phyloP scores from a whole-genome alignment of 768 basidiomycete species.

The Suillus placidus region DNA sequence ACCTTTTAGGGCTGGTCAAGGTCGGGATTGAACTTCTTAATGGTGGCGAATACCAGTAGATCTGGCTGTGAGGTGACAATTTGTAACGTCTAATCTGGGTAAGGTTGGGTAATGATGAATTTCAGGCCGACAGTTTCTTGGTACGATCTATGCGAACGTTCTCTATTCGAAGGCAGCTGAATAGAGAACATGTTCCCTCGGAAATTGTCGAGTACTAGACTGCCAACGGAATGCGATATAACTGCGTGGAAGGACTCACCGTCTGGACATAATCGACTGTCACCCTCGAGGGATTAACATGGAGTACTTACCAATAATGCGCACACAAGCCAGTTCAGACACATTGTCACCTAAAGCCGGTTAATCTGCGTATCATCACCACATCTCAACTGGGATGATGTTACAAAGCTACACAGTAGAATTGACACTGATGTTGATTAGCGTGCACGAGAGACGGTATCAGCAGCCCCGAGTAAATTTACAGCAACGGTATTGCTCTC shows the following conservation, averaged over 20 bases:
- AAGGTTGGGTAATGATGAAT: background rate
- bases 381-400: background rate
- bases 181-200: background rate
- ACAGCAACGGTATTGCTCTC: constrained; percentile 59
- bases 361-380: background rate
- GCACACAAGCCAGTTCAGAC: no score
- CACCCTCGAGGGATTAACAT: background rate
- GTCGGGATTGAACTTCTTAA: background rate
- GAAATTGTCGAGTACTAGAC: background rate
- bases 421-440: background rate
- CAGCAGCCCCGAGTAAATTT: constrained; percentile 40
- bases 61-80: background rate
- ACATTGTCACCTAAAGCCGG: no score
- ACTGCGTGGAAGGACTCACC: background rate
- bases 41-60: background rate
- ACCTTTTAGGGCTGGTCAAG: no score
- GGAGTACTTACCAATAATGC: background rate
- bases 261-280: background rate
- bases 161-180: background rate
- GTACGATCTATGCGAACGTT: background rate
- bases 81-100: no score
- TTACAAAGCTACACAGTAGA: background rate
- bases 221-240: background rate
- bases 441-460: constrained; percentile 19
- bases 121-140: background rate